phyloP scores from a whole-genome alignment of 768 basidiomycete genomes.

The Daedaleopsis nitida region DNA sequence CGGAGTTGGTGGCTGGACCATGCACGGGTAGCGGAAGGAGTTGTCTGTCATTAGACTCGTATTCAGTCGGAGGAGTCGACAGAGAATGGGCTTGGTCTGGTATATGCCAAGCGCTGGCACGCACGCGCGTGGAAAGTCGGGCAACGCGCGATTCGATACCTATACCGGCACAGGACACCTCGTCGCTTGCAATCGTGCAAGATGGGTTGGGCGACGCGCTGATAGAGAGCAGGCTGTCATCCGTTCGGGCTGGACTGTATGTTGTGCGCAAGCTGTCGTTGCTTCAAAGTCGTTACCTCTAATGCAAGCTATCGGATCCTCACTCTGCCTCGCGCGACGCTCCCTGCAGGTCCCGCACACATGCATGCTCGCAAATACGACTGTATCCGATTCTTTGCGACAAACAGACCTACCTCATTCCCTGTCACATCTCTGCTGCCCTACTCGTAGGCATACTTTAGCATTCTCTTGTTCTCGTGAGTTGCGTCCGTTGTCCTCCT shows the following conservation, averaged over 20 bases:
- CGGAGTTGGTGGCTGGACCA: constrained; percentile 24
- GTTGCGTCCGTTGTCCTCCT: background rate
- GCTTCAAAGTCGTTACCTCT: constrained; percentile 16
- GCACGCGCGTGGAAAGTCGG: background rate
- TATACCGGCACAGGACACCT: constrained; percentile 6
- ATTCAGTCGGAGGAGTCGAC: constrained; percentile 1
- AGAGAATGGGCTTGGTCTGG: constrained; percentile 1
- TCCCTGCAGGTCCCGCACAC: background rate
- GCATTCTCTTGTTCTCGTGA: constrained; percentile 10
- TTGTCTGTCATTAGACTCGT: background rate
- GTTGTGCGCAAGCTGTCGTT: constrained; percentile 18
- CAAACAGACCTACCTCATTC: background rate
- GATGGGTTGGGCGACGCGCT: background rate
- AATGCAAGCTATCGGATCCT: constrained; percentile 15
- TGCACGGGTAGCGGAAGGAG: constrained; percentile 8
- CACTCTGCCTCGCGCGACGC: background rate
- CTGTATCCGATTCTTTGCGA: background rate
- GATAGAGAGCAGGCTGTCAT: background rate
- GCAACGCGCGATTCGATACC: background rate
- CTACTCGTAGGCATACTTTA: background rate
- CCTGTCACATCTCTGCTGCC: background rate
- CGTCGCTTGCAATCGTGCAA: background rate
- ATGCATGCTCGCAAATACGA: background rate
- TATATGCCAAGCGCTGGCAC: constrained; percentile 9
- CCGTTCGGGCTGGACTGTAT: constrained; percentile 8